phyloP scores from a whole-genome alignment of 768 basidiomycete species.

The Amanita muscaria region DNA sequence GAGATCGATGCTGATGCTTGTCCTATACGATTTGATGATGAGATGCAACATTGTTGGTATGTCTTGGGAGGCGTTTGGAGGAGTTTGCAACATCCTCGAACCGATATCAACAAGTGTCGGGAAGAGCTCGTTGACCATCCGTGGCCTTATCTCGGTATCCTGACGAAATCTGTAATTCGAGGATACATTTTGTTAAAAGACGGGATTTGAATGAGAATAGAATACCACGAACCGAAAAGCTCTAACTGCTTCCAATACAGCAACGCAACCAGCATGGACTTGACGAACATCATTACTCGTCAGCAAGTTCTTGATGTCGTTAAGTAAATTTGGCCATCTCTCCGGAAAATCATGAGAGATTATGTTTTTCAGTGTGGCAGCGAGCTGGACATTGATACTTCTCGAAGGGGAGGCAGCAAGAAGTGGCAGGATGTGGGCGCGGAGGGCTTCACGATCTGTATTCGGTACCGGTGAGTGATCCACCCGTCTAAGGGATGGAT shows the following conservation, averaged over 20 bases:
- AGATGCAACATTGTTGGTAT: slow-evolving; percentile 79
- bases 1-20: slow-evolving; percentile 68
- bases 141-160: slow-evolving; percentile 47
- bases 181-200: background rate
- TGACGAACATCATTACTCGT: slow-evolving; percentile 56
- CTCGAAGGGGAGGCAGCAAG: slow-evolving; percentile 61
- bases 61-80: slow-evolving; percentile 56
- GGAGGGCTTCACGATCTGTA: slow-evolving; percentile 69
- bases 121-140: slow-evolving; percentile 55
- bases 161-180: slow-evolving; percentile 54
- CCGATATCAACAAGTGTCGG: slow-evolving; percentile 73
- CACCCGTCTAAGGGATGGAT: slow-evolving; percentile 34
- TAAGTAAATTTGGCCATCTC: slow-evolving; percentile 62
- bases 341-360: slow-evolving; percentile 74
- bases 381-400: slow-evolving; percentile 68
- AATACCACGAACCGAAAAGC: slow-evolving; percentile 52
- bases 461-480: slow-evolving; percentile 55
- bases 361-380: slow-evolving; percentile 61
- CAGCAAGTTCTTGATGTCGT: slow-evolving; percentile 57
- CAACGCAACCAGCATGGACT: slow-evolving; percentile 76
- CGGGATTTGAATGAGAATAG: background rate
- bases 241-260: slow-evolving; percentile 67
- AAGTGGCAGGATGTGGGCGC: slow-evolving; percentile 55
- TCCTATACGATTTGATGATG: slow-evolving; percentile 82
- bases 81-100: slow-evolving; percentile 53